These are phyloP conservation scores for Draba incana DNA, from an alignment of 345 rosid species.

Conservation along the genomic window DNA sequence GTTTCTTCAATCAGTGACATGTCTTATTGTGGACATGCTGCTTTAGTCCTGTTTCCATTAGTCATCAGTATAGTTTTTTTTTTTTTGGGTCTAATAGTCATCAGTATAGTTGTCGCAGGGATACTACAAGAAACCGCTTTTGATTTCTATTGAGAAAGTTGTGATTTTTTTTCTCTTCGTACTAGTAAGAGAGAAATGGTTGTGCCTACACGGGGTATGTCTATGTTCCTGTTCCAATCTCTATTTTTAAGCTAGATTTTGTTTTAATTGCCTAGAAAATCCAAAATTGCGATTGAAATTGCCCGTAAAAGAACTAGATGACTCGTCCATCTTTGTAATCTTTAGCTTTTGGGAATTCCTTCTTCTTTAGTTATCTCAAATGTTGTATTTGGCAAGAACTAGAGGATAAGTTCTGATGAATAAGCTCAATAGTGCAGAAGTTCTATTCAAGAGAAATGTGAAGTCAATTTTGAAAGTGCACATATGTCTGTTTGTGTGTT, in stretches of 20 bases:
- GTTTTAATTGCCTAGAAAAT: background rate
- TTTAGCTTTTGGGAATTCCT: too few species aligned
- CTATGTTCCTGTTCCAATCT: background rate
- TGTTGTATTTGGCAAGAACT: too few species aligned
- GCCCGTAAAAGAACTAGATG: too few species aligned
- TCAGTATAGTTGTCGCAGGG: conserved; percentile 3
- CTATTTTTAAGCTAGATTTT: conserved; percentile 1
- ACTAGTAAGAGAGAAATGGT: conserved; percentile 93
- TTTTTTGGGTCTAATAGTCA: too few species aligned
- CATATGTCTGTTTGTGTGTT: too few species aligned
- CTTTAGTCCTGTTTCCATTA: conserved; percentile 65
- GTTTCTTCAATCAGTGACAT: conserved; percentile 91
- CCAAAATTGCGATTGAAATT: background rate
- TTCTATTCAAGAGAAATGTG: too few species aligned
- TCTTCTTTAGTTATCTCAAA: too few species aligned
- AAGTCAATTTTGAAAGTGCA: too few species aligned
- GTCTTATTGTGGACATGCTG: conserved; percentile 92
- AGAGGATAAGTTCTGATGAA: too few species aligned
- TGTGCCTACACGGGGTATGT: conserved; percentile 84
- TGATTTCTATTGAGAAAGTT: conserved; percentile 2
- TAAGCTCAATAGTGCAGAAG: too few species aligned
- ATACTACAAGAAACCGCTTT: background rate
- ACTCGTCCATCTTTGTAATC: too few species aligned
- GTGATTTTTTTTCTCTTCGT: conserved; percentile 50
- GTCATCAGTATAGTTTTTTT: conserved; percentile 65